phyloP scores from a whole-genome alignment of 2,329 filamentous ascomycete genomes.

The Fusarium pseudoanthophilum region DNA sequence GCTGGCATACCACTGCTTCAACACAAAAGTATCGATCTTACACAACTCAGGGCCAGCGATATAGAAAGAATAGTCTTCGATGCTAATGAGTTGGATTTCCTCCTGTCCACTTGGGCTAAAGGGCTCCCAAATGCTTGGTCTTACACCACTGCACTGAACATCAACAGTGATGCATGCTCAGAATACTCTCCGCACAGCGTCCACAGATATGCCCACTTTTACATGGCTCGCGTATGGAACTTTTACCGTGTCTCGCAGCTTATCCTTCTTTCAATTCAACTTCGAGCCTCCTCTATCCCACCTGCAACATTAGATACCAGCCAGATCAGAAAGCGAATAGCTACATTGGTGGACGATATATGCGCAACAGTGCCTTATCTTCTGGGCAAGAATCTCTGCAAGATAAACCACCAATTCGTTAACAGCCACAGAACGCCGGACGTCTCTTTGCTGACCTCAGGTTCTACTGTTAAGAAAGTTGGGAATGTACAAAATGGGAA shows the following conservation, averaged over 20 bases:
- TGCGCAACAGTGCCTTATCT: not conserved
- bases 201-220: not conserved
- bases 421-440: not conserved
- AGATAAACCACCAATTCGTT: not conserved
- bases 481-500: not conserved
- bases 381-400: not conserved
- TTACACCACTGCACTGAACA: not conserved
- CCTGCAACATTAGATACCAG: not conserved
- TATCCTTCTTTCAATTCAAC: not conserved
- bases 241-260: not conserved
- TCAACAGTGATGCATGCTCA: not conserved
- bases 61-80: not conserved
- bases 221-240: not conserved
- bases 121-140: not conserved
- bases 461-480: fast-evolving
- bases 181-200: not conserved
- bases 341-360: not conserved
- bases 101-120: not conserved
- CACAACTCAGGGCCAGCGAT: not conserved
- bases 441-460: not conserved
- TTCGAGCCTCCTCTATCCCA: not conserved
- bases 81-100: not conserved
- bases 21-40: not conserved
- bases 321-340: not conserved
- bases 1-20: not conserved